A percentile compares a stretch with the other conserved stretches of the same genome.
phyloP scores from a whole-genome alignment of 2,329 filamentous ascomycete genomes.

The Epichloe gansuensis region DNA sequence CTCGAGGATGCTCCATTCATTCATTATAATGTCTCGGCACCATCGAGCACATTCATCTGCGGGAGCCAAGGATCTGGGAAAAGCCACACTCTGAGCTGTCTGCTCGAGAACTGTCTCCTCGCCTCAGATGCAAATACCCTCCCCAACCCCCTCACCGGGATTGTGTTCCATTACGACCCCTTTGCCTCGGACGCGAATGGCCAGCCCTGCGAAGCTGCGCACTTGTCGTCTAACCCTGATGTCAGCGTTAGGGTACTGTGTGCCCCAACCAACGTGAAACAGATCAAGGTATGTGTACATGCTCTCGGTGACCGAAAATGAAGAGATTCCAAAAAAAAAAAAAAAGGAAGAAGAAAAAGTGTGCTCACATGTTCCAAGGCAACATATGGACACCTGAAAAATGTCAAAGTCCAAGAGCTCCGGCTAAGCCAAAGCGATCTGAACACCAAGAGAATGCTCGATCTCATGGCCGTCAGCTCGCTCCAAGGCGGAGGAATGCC shows the following conservation, averaged over 20 bases:
- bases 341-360: not conserved
- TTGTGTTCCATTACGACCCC: constrained; percentile 54
- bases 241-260: constrained; percentile 41
- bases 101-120: constrained; percentile 45
- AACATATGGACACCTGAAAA: constrained; percentile 16
- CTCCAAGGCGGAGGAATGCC: constrained; percentile 28
- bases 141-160: constrained; percentile 39
- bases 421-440: constrained; percentile 38
- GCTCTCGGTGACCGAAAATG: not conserved
- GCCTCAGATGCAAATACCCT: constrained; percentile 30
- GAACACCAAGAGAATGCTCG: constrained; percentile 44
- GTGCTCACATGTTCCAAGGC: not conserved
- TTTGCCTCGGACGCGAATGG: constrained; percentile 35
- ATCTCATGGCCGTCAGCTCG: constrained; percentile 42
- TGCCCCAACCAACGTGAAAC: constrained; percentile 36
- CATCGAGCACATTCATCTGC: constrained; percentile 50
- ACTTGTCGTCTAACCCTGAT: constrained; percentile 29
- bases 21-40: constrained; percentile 34
- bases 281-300: constrained; percentile 19
- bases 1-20: constrained; percentile 17
- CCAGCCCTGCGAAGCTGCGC: constrained; percentile 46
- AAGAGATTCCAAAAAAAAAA: not conserved
- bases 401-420: constrained; percentile 36
- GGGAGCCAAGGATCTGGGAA: constrained; percentile 53
- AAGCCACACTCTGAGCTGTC: constrained; percentile 44